phyloP scores from a whole-genome alignment of 106 monocot genomes.

The Chionographis japonica region DNA sequence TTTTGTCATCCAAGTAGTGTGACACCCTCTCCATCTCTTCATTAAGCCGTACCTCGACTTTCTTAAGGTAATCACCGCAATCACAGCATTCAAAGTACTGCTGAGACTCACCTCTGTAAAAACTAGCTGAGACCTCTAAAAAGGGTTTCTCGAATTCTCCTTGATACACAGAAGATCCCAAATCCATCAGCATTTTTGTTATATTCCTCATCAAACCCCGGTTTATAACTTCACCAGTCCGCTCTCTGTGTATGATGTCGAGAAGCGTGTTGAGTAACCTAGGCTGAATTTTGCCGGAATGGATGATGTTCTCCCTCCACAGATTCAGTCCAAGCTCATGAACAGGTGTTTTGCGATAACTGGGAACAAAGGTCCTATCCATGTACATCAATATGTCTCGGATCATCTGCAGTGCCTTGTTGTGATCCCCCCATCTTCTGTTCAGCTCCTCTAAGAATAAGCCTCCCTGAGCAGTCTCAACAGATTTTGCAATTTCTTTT shows the following conservation, averaged over 20 bases:
- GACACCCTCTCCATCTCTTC: conserved; percentile 94
- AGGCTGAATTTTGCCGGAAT: conserved; percentile 51
- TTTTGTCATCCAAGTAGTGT: conserved; percentile 66
- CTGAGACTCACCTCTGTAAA: conserved; percentile 84
- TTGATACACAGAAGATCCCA: conserved; percentile 73
- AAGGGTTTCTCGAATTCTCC: conserved; percentile 90
- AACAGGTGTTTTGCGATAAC: conserved; percentile 55
- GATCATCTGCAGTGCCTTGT: conserved; percentile 94
- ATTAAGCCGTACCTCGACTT: conserved; percentile 79
- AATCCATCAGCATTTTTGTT: conserved; percentile 87
- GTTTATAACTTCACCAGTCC: conserved; percentile 85
- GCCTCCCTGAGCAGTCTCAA: conserved; percentile 81
- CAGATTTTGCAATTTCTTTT: conserved; percentile 64
- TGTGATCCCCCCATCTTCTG: conserved; percentile 88
- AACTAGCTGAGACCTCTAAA: conserved; percentile 70
- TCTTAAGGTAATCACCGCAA: conserved; percentile 83
- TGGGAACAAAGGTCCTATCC: conserved; percentile 84
- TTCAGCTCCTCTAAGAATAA: conserved; percentile 83
- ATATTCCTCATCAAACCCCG: conserved; percentile 80
- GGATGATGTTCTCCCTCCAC: conserved; percentile 81
- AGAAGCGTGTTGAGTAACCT: conserved; percentile 70
- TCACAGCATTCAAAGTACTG: conserved; percentile 81
- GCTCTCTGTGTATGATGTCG: conserved; percentile 69
- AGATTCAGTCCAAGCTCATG: conserved; percentile 89
- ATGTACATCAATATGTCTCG: conserved; percentile 98